A percentile compares a stretch with the other conserved stretches of the same genome.
These are phyloP conservation scores for Yamadazyma trypodendri DNA, from an alignment of 1,139 yeast species.

Conservation along the genomic window DNA sequence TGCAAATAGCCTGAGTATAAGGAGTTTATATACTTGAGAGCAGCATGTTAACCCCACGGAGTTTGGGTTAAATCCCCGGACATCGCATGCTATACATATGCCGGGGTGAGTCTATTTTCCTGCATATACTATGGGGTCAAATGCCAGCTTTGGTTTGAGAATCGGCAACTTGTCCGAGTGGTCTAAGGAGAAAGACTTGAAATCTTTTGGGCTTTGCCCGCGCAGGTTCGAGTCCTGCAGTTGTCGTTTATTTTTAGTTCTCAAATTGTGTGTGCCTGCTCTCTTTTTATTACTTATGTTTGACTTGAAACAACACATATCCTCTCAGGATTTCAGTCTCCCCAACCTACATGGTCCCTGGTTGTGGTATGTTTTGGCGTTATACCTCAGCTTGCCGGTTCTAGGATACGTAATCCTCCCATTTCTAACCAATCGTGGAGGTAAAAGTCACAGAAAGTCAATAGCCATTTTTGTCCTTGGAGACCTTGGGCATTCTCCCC, in stretches of 20 bases:
- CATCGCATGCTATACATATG: no score
- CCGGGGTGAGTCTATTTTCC: no score
- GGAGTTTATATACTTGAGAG: no score
- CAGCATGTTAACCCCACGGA: no score
- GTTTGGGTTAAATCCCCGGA: no score
- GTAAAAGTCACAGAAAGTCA: constrained; percentile 35
- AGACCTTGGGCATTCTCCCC: constrained; percentile 92
- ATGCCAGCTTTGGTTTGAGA: no score
- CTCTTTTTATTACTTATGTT: constrained; percentile 4
- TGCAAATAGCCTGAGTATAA: no score
- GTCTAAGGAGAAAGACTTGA: constrained; percentile 59
- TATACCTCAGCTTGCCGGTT: constrained; percentile 37
- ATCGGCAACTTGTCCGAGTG: constrained; percentile 58
- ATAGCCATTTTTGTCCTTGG: constrained; percentile 84
- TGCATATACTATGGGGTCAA: no score
- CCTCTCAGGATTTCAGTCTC: constrained; percentile 3
- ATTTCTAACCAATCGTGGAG: constrained; percentile 25
- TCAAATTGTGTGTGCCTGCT: no score
- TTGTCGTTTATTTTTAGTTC: constrained; percentile 43
- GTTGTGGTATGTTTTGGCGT: constrained; percentile 35
- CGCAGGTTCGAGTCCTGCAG: constrained; percentile 63
- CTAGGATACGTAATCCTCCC: constrained; percentile 39
- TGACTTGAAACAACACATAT: constrained; percentile 5
- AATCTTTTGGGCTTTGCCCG: constrained; percentile 60
- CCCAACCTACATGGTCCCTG: constrained; percentile 29